Conservation (phyloP, 352 stramenopile species). For the Sclerospora graminicola region DNA sequence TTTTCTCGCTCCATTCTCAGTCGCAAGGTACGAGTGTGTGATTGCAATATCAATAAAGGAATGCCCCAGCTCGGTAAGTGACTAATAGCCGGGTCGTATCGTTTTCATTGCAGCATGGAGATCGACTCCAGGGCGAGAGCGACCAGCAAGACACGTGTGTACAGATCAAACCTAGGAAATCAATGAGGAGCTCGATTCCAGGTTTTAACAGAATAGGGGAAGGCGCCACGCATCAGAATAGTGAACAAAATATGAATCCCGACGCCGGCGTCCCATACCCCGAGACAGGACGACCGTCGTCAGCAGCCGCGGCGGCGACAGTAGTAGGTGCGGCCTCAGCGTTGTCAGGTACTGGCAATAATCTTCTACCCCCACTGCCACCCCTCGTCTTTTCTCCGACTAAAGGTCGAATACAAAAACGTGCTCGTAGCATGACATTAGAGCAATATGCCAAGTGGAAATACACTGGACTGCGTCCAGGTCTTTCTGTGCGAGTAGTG, state of each 20-base stretch:
- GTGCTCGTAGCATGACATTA: slow-evolving; percentile 34
- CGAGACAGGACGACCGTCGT: slow-evolving; percentile 15
- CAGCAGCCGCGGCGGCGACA: slow-evolving; percentile 1
- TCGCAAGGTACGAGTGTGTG: slow-evolving; percentile 33
- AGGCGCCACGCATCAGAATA: slow-evolving; percentile 3
- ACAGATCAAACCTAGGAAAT: slow-evolving; percentile 16
- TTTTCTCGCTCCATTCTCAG: slow-evolving; percentile 57
- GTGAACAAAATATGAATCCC: slow-evolving; percentile 11
- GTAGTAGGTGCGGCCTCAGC: slow-evolving; percentile 6
- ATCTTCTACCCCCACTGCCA: slow-evolving; percentile 39
- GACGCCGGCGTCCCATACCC: slow-evolving; percentile 16
- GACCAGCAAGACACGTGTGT: slow-evolving; percentile 2
- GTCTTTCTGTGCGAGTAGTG: slow-evolving; percentile 62
- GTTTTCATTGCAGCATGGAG: slow-evolving; percentile 22
- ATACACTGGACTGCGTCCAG: slow-evolving; percentile 41
- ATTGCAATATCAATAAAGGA: background rate
- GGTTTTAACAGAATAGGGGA: slow-evolving; percentile 19
- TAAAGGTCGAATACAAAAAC: slow-evolving; percentile 23
- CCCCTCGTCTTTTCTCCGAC: slow-evolving; percentile 43
- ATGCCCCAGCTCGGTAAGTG: background rate
- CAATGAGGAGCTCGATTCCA: slow-evolving; percentile 6
- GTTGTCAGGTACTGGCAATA: slow-evolving; percentile 6
- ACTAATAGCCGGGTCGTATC: slow-evolving; percentile 19
- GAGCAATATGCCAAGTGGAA: slow-evolving; percentile 44
- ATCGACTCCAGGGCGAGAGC: slow-evolving; percentile 21